Conservation (phyloP, 768 basidiomycete genomes). For the Rhodotorula sphaerocarpa region DNA sequence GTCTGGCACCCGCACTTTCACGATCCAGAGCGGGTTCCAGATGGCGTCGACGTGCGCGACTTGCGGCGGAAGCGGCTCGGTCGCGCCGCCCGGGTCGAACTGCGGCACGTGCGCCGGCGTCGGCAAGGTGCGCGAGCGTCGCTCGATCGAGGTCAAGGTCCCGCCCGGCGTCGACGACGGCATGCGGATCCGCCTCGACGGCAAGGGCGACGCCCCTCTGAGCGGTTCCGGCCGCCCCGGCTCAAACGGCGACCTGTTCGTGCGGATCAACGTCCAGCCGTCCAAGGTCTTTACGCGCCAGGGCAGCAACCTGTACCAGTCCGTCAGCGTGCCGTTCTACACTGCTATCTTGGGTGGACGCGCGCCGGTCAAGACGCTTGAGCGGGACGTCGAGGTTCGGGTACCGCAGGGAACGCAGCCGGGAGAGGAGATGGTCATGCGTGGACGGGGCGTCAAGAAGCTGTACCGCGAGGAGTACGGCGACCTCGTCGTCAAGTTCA, state of each 20-base stretch:
- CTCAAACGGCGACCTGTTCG: conserved; percentile 67
- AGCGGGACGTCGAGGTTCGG: conserved; percentile 89
- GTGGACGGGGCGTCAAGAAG: conserved; percentile 70
- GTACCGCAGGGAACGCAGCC: conserved; percentile 88
- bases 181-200: conserved; percentile 74
- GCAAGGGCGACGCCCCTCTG: conserved; percentile 74
- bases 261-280: conserved; percentile 72
- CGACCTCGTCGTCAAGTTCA: conserved; percentile 76
- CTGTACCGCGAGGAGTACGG: conserved; percentile 67
- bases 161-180: conserved; percentile 92
- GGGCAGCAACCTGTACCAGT: conserved; percentile 81
- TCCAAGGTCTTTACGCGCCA: conserved; percentile 83
- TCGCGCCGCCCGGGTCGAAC: conserved; percentile 65
- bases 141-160: conserved; percentile 69
- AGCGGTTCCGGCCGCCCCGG: conserved; percentile 57
- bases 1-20: conserved; percentile 76
- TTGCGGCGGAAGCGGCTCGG: conserved; percentile 73
- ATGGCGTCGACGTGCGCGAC: conserved; percentile 83
- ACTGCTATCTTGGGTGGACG: conserved; percentile 85
- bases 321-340: conserved; percentile 81
- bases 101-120: conserved; percentile 76
- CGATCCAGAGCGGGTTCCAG: conserved; percentile 87
- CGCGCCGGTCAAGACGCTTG: conserved; percentile 84
- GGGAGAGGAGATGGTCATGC: conserved; percentile 92
- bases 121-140: conserved; percentile 74